A percentile compares a stretch with the other conserved stretches of the same genome.
Conservation (phyloP, 1,284 basidiomycete species). For the Testicularia cyperi region DNA sequence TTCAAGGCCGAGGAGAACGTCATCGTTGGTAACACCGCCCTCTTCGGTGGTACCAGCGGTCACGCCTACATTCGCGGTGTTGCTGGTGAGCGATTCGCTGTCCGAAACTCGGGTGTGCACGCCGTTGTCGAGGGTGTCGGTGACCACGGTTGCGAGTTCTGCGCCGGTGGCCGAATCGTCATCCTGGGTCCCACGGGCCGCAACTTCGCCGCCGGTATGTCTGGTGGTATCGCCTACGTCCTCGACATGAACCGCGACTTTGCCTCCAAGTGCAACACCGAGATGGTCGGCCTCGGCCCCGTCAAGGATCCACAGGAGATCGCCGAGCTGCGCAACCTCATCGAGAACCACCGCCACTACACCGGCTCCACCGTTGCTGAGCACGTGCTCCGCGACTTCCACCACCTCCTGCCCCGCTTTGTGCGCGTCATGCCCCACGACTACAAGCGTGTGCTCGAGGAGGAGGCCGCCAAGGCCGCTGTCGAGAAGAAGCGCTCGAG, state of each 20-base stretch:
- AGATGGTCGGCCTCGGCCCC: constrained; percentile 55
- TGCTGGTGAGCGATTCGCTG: constrained; percentile 55
- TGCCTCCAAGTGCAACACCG: constrained; percentile 51
- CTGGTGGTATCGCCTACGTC: constrained; percentile 54
- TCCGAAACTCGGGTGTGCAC: constrained; percentile 57
- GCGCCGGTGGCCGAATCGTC: constrained; percentile 52
- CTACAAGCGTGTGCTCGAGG: constrained; percentile 58
- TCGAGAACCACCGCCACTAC: constrained; percentile 59
- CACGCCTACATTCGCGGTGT: constrained; percentile 55
- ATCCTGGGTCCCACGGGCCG: constrained; percentile 47
- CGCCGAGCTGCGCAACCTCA: constrained; percentile 56
- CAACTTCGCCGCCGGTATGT: constrained; percentile 54
- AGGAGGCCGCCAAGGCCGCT: constrained; percentile 56
- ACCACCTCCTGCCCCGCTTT: constrained; percentile 55
- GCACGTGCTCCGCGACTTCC: constrained; percentile 55
- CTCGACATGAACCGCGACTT: constrained; percentile 58
- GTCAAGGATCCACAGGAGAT: constrained; percentile 55
- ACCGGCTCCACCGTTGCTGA: constrained; percentile 54
- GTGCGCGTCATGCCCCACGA: constrained; percentile 56
- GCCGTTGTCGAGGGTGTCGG: constrained; percentile 56
- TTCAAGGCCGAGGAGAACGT: constrained; percentile 59
- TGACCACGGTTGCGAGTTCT: constrained; percentile 52
- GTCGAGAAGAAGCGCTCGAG: constrained; percentile 58
- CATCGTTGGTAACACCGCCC: constrained; percentile 49
- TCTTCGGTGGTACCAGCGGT: constrained; percentile 47